Percentiles rank a stretch among this genome's conserved stretches.
Evolutionary conservation across 2,329 filamentous ascomycete species (phyloP).

Genomic region (Diplodia scrobiculata): DNA sequence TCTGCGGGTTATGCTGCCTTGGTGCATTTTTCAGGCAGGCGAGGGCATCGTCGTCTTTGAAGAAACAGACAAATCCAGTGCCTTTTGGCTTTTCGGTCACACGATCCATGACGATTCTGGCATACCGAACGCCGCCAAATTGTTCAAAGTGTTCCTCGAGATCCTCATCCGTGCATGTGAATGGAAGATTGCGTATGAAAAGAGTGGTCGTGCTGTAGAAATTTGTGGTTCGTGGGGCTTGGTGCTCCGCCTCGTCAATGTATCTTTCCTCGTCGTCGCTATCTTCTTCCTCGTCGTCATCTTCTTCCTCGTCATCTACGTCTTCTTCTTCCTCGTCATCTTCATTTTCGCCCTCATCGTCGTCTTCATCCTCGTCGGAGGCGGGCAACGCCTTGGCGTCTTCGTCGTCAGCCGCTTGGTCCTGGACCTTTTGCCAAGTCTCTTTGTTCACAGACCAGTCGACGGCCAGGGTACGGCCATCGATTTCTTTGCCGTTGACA

Average conservation of each 20-base stretch:
- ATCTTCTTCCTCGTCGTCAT: conserved; percentile 49
- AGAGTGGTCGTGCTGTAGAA: conserved; percentile 68
- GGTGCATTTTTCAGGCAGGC: conserved; percentile 76
- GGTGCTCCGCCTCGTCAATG: conserved; percentile 44
- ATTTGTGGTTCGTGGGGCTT: conserved; percentile 30
- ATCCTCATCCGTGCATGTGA: conserved; percentile 78
- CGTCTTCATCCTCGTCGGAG: conserved; percentile 37
- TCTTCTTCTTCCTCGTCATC: conserved; percentile 43
- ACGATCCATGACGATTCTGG: conserved; percentile 84
- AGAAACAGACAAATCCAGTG: conserved; percentile 94
- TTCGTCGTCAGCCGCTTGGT: conserved; percentile 45
- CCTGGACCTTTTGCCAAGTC: conserved; percentile 70
- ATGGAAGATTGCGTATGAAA: conserved; percentile 93
- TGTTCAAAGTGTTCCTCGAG: conserved; percentile 83
- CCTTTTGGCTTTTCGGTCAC: conserved; percentile 84
- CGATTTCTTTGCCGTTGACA: conserved; percentile 86
- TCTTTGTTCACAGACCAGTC: conserved; percentile 96
- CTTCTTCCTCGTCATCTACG: conserved; percentile 47
- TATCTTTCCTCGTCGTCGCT: conserved; percentile 47
- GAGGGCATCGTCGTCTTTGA: conserved; percentile 72
- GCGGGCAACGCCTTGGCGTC: conserved; percentile 48
- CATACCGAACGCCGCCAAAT: conserved; percentile 88
- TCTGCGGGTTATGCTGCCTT: conserved; percentile 42
- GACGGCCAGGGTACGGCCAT: conserved; percentile 84
- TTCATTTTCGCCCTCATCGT: conserved; percentile 43